Evolutionary conservation across 495 filamentous ascomycete genomes (phyloP).

Genomic region (Bathelium albidoporum): DNA sequence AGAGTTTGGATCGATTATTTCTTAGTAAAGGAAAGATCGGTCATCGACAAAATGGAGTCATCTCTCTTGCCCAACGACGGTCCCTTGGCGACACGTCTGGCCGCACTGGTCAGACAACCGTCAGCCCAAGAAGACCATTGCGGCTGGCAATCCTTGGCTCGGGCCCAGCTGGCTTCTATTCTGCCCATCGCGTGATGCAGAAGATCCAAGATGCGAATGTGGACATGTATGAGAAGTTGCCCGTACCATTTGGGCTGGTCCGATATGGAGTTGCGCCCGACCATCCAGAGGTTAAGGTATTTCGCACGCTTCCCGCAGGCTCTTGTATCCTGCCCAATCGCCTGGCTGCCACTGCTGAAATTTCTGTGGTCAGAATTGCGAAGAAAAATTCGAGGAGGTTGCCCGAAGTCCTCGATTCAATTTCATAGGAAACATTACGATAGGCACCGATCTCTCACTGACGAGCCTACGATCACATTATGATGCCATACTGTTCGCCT

Average conservation of each 20-base stretch:
- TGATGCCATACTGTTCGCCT: conserved; percentile 85
- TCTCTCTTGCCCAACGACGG: background rate
- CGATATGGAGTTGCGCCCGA: conserved; percentile 93
- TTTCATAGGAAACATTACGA: conserved; percentile 79
- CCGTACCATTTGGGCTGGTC: conserved; percentile 84
- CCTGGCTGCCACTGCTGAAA: conserved; percentile 1
- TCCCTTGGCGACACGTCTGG: background rate
- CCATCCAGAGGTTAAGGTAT: conserved; percentile 94
- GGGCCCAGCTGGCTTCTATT: conserved; percentile 93
- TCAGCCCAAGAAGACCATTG: conserved; percentile 44
- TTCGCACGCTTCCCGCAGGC: conserved; percentile 5
- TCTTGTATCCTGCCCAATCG: background rate
- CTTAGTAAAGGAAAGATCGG: background rate
- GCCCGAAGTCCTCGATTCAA: conserved; percentile 72
- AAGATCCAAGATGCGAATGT: conserved; percentile 61
- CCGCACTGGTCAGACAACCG: conserved; percentile 7
- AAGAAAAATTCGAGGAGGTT: conserved; percentile 84
- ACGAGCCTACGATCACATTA: conserved; percentile 66
- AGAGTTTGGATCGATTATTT: background rate
- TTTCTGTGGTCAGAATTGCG: conserved; percentile 59
- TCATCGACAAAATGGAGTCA: background rate
- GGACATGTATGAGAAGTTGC: conserved; percentile 93
- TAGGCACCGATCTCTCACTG: conserved; percentile 67
- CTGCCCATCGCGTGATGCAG: conserved; percentile 70
- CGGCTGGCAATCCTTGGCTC: conserved; percentile 87